These are phyloP conservation scores for Eragrostis curvula DNA, from an alignment of 176 grass and related monocot genomes.

Conservation along the genomic window DNA sequence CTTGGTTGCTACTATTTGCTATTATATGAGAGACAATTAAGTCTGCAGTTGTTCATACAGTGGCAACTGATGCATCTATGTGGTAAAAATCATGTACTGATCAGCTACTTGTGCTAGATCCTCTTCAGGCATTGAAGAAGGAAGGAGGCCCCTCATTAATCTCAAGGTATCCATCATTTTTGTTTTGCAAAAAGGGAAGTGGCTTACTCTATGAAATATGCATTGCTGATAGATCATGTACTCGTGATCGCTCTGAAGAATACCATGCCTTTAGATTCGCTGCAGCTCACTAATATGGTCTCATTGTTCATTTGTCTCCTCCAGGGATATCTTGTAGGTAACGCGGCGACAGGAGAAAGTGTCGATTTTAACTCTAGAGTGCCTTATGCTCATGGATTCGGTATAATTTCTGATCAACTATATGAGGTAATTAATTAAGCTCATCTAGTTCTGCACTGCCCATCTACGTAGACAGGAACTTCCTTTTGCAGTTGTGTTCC, in stretches of 20 bases:
- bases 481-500: not conserved
- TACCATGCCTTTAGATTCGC: not conserved
- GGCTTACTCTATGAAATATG: not conserved
- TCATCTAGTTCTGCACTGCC: not conserved
- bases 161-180: constrained; percentile 27
- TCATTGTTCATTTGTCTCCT: not conserved
- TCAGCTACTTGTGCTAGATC: not conserved
- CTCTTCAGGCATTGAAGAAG: constrained; percentile 35
- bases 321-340: constrained; percentile 58
- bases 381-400: constrained; percentile 54
- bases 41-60: not conserved
- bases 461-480: not conserved
- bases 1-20: not conserved
- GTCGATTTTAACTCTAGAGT: constrained; percentile 34
- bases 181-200: not conserved
- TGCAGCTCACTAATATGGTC: not conserved
- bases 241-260: not conserved
- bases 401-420: constrained; percentile 64
- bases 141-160: constrained; percentile 12
- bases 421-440: constrained; percentile 45
- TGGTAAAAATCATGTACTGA: not conserved
- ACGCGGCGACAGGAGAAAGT: constrained; percentile 33
- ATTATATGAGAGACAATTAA: not conserved
- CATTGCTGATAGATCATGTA: not conserved
- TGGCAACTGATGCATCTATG: not conserved